These are phyloP conservation scores for Leishmania turanica DNA, from an alignment of 208 protist genomes.

Conservation along the genomic window DNA sequence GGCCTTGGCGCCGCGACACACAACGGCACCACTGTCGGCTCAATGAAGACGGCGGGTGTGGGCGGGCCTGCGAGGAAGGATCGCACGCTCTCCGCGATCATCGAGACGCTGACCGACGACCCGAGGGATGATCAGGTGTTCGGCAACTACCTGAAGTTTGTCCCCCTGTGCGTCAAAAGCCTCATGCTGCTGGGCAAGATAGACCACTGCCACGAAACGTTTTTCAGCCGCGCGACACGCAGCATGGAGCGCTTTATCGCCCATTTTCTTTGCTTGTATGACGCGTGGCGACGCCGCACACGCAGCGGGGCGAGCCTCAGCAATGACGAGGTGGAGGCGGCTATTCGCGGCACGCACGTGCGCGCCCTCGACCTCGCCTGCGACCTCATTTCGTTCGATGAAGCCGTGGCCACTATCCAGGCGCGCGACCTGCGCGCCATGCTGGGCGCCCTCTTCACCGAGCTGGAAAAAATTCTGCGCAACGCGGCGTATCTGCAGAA, in stretches of 20 bases:
- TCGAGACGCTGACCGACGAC: constrained; percentile 62
- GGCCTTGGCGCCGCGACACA: background rate
- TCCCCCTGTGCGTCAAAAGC: constrained; percentile 79
- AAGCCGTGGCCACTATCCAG: constrained; percentile 72
- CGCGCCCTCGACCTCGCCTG: constrained; percentile 60
- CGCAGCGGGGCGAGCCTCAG: constrained; percentile 38
- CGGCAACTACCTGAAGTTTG: constrained; percentile 70
- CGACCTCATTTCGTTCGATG: constrained; percentile 66
- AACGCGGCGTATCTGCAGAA: constrained; percentile 82
- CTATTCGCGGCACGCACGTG: constrained; percentile 61
- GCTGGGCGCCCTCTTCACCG: constrained; percentile 71
- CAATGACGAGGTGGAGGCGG: constrained; percentile 35
- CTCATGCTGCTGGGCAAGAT: constrained; percentile 63
- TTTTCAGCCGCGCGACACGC: constrained; percentile 61
- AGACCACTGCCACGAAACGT: constrained; percentile 72
- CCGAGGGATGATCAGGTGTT: constrained; percentile 45
- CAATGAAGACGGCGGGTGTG: constrained; percentile 5
- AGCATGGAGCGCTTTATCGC: constrained; percentile 74
- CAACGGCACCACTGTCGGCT: background rate
- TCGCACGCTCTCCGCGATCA: constrained; percentile 41
- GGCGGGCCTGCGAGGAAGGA: background rate
- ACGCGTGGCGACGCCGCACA: constrained; percentile 59
- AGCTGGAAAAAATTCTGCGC: constrained; percentile 83
- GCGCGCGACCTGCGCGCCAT: constrained; percentile 59
- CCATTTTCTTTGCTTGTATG: constrained; percentile 80